A percentile compares a stretch with the other conserved stretches of the same genome.
phyloP scores from a whole-genome alignment of 108 stramenopile species.

The Nannochloropsis salina region DNA sequence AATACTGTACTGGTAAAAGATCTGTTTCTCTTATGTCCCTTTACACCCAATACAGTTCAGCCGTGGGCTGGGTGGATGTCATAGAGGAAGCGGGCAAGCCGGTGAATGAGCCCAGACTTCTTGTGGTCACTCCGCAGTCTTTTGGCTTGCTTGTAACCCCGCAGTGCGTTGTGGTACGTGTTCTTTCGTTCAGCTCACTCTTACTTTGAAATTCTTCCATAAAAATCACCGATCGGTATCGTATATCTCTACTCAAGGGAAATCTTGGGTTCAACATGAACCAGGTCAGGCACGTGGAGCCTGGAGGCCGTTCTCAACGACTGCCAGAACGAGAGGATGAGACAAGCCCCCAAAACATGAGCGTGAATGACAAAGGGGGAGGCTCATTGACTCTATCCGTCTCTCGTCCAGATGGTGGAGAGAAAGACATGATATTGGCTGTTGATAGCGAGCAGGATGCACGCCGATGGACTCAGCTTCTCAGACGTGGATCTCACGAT shows the following conservation, averaged over 20 bases:
- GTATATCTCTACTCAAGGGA: background rate
- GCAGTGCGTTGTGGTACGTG: background rate
- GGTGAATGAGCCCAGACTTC: background rate
- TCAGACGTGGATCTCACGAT: background rate
- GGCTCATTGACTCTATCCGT: background rate
- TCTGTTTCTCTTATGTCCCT: background rate
- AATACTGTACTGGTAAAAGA: background rate
- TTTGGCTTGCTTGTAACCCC: background rate
- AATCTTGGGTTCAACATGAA: background rate
- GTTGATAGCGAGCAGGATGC: slow-evolving; percentile 4
- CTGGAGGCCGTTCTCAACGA: background rate
- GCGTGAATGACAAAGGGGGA: background rate
- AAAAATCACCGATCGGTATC: too few relatives aligned
- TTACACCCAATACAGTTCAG: background rate
- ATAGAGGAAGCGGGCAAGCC: background rate
- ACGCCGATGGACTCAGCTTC: slow-evolving; percentile 4
- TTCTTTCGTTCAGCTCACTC: background rate
- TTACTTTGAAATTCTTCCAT: background rate
- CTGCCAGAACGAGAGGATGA: too few relatives aligned
- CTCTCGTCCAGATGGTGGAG: background rate
- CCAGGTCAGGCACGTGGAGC: background rate
- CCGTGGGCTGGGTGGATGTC: background rate
- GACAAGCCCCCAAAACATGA: background rate
- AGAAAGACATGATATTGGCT: background rate
- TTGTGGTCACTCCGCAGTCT: background rate